These are phyloP conservation scores for Diutina neorugosa DNA, from an alignment of 1,139 yeast genomes.

Conservation along the genomic window DNA sequence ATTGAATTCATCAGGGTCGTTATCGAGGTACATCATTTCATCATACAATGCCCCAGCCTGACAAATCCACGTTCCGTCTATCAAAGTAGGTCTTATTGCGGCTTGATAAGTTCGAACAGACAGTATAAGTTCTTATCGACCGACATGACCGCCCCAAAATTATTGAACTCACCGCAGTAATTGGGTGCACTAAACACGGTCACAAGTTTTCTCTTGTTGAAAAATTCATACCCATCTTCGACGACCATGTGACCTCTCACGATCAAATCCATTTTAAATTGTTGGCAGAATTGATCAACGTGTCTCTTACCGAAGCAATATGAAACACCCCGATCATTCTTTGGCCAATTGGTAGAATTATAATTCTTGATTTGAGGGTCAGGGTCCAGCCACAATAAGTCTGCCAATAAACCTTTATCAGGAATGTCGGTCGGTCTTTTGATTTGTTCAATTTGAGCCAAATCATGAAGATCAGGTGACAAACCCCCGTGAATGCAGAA, in stretches of 20 bases:
- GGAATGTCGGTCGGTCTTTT: constrained; percentile 83
- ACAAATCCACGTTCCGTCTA: neutral
- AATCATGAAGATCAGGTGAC: constrained; percentile 57
- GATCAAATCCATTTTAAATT: constrained; percentile 65
- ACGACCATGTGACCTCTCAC: constrained; percentile 91
- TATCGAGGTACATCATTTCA: neutral
- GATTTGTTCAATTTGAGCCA: constrained; percentile 58
- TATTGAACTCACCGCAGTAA: constrained; percentile 84
- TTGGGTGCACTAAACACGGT: constrained; percentile 84
- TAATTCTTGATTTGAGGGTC: constrained; percentile 41
- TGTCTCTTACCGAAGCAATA: constrained; percentile 68
- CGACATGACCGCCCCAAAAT: constrained; percentile 87
- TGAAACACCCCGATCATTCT: constrained; percentile 80
- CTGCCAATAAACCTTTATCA: constrained; percentile 70
- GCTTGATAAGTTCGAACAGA: constrained; percentile 73
- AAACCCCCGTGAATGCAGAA: constrained; percentile 88
- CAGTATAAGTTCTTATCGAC: constrained; percentile 68
- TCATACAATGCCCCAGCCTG: neutral
- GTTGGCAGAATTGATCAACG: constrained; percentile 57
- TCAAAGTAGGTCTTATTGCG: constrained; percentile 17
- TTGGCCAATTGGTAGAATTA: constrained; percentile 51
- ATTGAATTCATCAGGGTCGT: constrained; percentile 1
- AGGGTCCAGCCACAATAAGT: constrained; percentile 83
- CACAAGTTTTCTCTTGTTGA: constrained; percentile 63
- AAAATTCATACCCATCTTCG: constrained; percentile 86